Base-by-base conservation (phyloP, 805 yeast species). In the Wickerhamomyces tratensis region DNA sequence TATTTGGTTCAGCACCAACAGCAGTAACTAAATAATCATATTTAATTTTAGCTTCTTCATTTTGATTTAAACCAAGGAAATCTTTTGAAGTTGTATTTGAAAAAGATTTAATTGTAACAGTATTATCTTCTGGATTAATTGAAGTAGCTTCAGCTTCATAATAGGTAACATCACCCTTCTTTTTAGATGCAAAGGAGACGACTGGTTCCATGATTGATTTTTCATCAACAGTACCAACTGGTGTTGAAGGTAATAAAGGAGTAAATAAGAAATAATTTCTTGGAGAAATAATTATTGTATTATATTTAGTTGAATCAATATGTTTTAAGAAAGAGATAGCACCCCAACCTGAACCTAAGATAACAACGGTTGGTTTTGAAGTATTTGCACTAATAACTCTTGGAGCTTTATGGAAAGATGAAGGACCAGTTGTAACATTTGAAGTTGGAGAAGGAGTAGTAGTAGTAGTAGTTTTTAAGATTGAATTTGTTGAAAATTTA, bases 161-260 rank as follows among this genome's bases (percentile, higher is more conserved):
- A 67, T 86, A 89, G 35, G 75, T 72, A 38, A 82, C 87, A 53
- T 83, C 86, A 57, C 87, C 91, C 41, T 80, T 74, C 62, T 76
- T 69, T 67, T 76, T 76, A 61, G 93, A 77, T 45, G 95, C 87
- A 56, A 89, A 82, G 46, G 84, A 73, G 55, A 95, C 82, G 45
- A 91, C 89, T 14, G 97, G 96, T 64, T 89, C 97, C 72, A 87
- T 83, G 58, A 89, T 88, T 30, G 96, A 88, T 61, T 93, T 85
- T 62, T 86, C 95, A 54, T 72, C 74, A 46, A 87, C 83, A 26
- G 96, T 86, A 47, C 97, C 97, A 34, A 95, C 88, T 41, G 96
- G 95, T 49, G 89, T 82, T 7, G 95, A 85, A 39, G 97, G 97
- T 56, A 89, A 71, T 59, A 89, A 69, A 20, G 97, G 97, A 39